These are phyloP conservation scores for Penicillium sp. DNA, from an alignment of 2,329 filamentous ascomycete genomes.

Conservation along the genomic window DNA sequence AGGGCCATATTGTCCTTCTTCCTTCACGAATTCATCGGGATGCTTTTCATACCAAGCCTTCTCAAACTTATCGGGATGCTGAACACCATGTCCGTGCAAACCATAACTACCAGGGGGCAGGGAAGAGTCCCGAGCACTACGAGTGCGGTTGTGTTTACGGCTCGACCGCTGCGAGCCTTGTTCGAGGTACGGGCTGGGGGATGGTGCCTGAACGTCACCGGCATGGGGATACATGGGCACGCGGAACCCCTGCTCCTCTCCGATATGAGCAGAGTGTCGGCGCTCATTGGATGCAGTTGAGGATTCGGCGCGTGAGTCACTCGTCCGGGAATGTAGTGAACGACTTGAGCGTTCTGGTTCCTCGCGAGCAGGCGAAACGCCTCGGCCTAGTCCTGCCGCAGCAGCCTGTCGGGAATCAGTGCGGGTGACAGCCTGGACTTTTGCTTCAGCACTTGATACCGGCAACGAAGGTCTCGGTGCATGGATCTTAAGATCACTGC, in stretches of 20 bases:
- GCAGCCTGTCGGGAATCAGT: slow-evolving; percentile 88
- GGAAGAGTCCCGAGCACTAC: slow-evolving; percentile 69
- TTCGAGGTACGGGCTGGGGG: slow-evolving; percentile 62
- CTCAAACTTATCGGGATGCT: slow-evolving; percentile 77
- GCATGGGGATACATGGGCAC: slow-evolving; percentile 93
- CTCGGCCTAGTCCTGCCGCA: slow-evolving; percentile 75
- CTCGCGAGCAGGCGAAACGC: slow-evolving; percentile 48
- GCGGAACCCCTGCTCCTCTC: slow-evolving; percentile 84
- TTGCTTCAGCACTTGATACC: slow-evolving; percentile 75
- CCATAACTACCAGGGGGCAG: slow-evolving; percentile 88
- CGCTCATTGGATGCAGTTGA: slow-evolving; percentile 52
- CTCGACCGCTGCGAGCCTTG: slow-evolving; percentile 50
- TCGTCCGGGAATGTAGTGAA: slow-evolving; percentile 62
- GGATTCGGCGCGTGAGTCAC: slow-evolving; percentile 53
- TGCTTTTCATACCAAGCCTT: slow-evolving; percentile 92
- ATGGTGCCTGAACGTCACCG: slow-evolving; percentile 93
- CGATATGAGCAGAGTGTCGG: slow-evolving; percentile 57
- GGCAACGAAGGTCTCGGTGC: slow-evolving; percentile 87
- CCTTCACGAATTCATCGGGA: slow-evolving; percentile 72
- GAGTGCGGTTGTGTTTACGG: slow-evolving; percentile 67
- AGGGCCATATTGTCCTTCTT: slow-evolving; percentile 66
- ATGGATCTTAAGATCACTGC: slow-evolving; percentile 79
- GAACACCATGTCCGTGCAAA: slow-evolving; percentile 80
- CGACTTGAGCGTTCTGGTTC: slow-evolving; percentile 57
- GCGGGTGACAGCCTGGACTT: slow-evolving; percentile 79